Evolutionary conservation across 331 rosid genomes (phyloP), one percentile per base, ranked within the genome.

Genomic region (Acacia pycnantha): DNA sequence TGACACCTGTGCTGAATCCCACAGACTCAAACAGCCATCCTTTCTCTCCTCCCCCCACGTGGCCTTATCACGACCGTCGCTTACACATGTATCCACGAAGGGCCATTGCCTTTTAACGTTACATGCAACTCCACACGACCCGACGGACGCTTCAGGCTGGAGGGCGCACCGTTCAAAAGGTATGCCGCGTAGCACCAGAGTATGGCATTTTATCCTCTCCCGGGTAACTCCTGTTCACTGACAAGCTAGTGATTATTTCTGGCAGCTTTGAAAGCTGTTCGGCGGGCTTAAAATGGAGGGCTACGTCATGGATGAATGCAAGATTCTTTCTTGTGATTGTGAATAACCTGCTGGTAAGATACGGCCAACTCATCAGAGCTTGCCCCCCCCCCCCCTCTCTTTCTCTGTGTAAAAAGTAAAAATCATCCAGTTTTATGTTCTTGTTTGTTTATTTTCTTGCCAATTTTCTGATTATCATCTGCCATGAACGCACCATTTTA

Each of bases 1-100:
- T 69, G 82, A 79, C 97, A 90, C 95, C 92, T 89, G 85, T 82
- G 21, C 19, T 54, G 84, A 21, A 24, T 31, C 46, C 59, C 56
- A 37, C 58, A 29, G 73, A 74, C 3, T 81, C 66, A 89, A 88
- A 85, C 89, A 78, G 84, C 85, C 79, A 76, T 84, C 82, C 69
- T 8, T 65, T 71, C 67, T 50, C n/a, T 74, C 24, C 5, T 58
- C 6, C 3, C 4, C 46, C 86, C 90, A 83, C 1, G 16, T 87
- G 98, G 82, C 81, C 2, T 8, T 0, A 84, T 89, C 83, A 1
- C 0, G 1, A 14, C 90, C 93, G 86, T 88, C 58, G 2, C 58
- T 53, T 74, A 33, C 79, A 74, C 4, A 72, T 83, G 84, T 11
- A 18, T 65, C 41, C 24, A 24, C 51, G n/a, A 81, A 33, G 80